These are phyloP conservation scores for Zangia roseola DNA, from an alignment of 768 basidiomycete species.

Conservation along the genomic window DNA sequence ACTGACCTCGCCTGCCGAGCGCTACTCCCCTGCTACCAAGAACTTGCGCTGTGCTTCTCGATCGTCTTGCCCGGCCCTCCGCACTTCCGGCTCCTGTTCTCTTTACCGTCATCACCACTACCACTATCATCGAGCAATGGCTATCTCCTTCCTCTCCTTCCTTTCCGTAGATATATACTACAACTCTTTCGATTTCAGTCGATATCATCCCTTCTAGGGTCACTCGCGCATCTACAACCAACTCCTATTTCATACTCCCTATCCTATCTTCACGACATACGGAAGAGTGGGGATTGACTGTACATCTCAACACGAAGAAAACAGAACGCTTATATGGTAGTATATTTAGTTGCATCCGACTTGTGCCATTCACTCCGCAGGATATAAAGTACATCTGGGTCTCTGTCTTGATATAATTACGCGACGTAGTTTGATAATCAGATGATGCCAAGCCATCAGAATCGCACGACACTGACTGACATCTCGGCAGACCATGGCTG, in stretches of 20 bases:
- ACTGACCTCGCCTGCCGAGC: neutral
- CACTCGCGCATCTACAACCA: conserved; percentile 11
- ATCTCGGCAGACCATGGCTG: too few relatives aligned
- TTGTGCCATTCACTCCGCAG: conserved; percentile 5
- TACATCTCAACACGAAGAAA: conserved; percentile 9
- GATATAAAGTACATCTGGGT: neutral
- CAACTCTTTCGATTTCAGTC: neutral
- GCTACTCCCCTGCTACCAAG: neutral
- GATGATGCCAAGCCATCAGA: too few relatives aligned
- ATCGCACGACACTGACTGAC: too few relatives aligned
- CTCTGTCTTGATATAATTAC: conserved; percentile 4
- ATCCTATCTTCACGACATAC: neutral
- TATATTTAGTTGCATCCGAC: conserved; percentile 7
- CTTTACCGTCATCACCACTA: neutral
- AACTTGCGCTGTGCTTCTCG: neutral
- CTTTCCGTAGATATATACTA: conserved; percentile 11
- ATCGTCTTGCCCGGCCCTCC: neutral
- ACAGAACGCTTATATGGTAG: conserved; percentile 7
- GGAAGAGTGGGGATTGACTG: conserved; percentile 4
- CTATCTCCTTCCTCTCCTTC: neutral
- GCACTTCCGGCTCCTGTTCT: neutral
- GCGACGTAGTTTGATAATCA: neutral
- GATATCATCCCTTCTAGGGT: neutral
- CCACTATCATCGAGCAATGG: too few relatives aligned
- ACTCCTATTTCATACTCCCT: conserved; percentile 4